Evolutionary conservation across 345 rosid species (phyloP).

Genomic region (Punica granatum): DNA sequence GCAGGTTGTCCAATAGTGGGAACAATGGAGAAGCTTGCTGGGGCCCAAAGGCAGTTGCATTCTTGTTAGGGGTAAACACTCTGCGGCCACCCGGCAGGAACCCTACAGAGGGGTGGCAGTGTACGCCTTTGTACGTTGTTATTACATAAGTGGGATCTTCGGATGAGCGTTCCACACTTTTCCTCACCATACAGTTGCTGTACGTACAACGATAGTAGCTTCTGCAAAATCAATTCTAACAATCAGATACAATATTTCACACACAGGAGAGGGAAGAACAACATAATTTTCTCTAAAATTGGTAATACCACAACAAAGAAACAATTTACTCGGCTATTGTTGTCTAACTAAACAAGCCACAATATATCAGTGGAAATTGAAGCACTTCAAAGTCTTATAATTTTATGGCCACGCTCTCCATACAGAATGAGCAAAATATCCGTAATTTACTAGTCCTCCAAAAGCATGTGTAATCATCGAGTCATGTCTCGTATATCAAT

Average conservation of each 20-base stretch:
- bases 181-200: constrained; percentile 85
- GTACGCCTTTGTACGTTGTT: constrained; percentile 97
- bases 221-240: constrained; percentile 29
- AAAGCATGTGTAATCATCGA: too few species aligned
- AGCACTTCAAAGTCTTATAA: too few species aligned
- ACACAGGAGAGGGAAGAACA: not conserved
- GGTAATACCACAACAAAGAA: not conserved
- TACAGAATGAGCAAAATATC: too few species aligned
- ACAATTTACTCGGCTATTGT: too few species aligned
- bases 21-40: constrained; percentile 28
- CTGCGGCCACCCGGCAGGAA: constrained; percentile 60
- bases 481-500: not conserved
- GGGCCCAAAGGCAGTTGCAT: constrained; percentile 34
- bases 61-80: constrained; percentile 25
- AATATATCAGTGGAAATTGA: too few species aligned
- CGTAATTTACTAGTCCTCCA: too few species aligned
- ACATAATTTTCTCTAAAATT: not conserved
- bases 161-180: constrained; percentile 89
- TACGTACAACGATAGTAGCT: constrained; percentile 97
- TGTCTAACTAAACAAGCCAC: too few species aligned
- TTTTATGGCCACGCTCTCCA: too few species aligned
- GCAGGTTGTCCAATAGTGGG: constrained; percentile 46
- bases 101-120: constrained; percentile 81
- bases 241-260: not conserved
- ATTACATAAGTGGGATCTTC: constrained; percentile 77